phyloP scores from a whole-genome alignment of 805 yeast genomes.

The Vanderwaltozyma tropicalis region DNA sequence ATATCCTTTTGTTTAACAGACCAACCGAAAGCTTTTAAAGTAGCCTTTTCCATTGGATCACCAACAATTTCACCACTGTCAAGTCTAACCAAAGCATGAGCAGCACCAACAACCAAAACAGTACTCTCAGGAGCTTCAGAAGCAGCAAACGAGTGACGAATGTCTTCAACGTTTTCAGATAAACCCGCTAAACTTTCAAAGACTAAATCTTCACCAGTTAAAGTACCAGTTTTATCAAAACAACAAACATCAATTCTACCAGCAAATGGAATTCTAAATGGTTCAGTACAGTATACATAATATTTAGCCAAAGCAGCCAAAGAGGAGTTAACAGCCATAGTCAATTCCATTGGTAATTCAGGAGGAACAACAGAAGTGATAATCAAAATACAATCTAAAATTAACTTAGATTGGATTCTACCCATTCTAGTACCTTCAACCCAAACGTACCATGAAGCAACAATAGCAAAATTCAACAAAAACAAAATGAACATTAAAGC shows the following conservation, averaged over 20 bases:
- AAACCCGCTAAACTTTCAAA: slow-evolving; percentile 95
- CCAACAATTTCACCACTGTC: slow-evolving; percentile 98
- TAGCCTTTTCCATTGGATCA: slow-evolving; percentile 98
- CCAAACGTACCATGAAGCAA: slow-evolving; percentile 98
- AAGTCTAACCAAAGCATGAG: slow-evolving; percentile 87
- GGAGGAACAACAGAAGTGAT: slow-evolving; percentile 98
- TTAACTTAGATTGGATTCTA: slow-evolving; percentile 84
- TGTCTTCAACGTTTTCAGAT: slow-evolving; percentile 33
- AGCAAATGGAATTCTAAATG: slow-evolving; percentile 94
- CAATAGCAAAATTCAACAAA: slow-evolving; percentile 80
- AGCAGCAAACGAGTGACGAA: slow-evolving; percentile 41
- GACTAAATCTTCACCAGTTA: slow-evolving; percentile 91
- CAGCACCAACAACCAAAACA: slow-evolving; percentile 74
- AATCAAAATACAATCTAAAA: slow-evolving; percentile 90
- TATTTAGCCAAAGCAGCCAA: slow-evolving; percentile 77
- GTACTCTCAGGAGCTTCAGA: slow-evolving; percentile 63
- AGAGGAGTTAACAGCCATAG: slow-evolving; percentile 94
- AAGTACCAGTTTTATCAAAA: slow-evolving; percentile 96
- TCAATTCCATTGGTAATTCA: slow-evolving; percentile 96
- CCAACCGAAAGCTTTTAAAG: slow-evolving; percentile 83
- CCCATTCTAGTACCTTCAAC: slow-evolving; percentile 94
- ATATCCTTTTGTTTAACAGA: slow-evolving; percentile 65
- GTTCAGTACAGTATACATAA: slow-evolving; percentile 94
- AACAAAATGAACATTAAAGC: slow-evolving; percentile 87
- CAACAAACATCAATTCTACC: slow-evolving; percentile 98